Conservation (phyloP, 2,329 filamentous ascomycete species). For the Penicillium sp. region DNA sequence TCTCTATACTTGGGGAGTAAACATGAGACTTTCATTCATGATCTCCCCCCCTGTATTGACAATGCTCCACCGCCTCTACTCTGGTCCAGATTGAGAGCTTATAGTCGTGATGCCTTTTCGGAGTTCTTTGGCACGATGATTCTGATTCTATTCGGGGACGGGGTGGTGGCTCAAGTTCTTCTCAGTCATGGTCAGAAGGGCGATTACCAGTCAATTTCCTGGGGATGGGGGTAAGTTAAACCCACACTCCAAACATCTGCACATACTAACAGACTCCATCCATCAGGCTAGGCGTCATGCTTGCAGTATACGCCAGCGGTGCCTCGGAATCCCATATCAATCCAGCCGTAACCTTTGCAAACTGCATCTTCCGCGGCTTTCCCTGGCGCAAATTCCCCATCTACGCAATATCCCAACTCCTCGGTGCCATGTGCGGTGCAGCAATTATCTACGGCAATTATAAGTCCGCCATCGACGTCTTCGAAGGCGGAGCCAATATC, state of each 20-base stretch:
- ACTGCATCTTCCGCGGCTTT: conserved; percentile 63
- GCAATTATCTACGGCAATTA: conserved; percentile 61
- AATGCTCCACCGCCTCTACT: conserved; percentile 26
- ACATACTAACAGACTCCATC: conserved; percentile 1
- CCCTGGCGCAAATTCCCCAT: conserved; percentile 66
- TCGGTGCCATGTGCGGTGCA: conserved; percentile 62
- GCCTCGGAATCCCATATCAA: conserved; percentile 63
- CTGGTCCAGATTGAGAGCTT: conserved; percentile 54
- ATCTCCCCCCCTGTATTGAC: conserved; percentile 9
- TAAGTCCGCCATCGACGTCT: conserved; percentile 59
- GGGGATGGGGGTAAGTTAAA: conserved; percentile 46
- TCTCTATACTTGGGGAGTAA: conserved; percentile 19
- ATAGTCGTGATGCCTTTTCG: conserved; percentile 56
- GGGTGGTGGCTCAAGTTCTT: conserved; percentile 65
- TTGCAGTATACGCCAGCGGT: conserved; percentile 61
- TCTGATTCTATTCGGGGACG: conserved; percentile 65
- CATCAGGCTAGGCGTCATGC: conserved; percentile 60
- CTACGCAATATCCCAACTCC: conserved; percentile 62
- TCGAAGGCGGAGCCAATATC: conserved; percentile 55
- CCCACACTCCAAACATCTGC: background rate
- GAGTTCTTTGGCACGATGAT: conserved; percentile 67
- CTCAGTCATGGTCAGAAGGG: conserved; percentile 49
- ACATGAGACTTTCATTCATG: conserved; percentile 15
- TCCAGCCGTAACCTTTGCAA: conserved; percentile 65
- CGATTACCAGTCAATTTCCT: conserved; percentile 51